A percentile compares a stretch with the other conserved stretches of the same genome.
phyloP scores from a whole-genome alignment of 805 yeast genomes.

The Metschnikowia lunata region DNA sequence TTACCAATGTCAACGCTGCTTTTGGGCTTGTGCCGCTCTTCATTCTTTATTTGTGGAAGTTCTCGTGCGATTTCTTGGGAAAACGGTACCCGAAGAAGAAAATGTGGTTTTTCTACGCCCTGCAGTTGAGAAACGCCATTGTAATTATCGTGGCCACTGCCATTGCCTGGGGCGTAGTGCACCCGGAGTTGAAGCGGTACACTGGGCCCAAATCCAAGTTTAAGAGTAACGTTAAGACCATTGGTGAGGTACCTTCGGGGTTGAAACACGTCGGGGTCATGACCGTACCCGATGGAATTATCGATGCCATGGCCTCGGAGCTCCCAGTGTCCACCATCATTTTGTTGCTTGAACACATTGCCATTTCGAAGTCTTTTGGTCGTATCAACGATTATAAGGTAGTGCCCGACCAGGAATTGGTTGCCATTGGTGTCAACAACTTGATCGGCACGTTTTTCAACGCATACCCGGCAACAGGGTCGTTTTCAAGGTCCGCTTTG shows the following conservation, averaged over 20 bases:
- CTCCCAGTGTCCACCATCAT: conserved; percentile 84
- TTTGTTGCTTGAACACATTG: conserved; percentile 83
- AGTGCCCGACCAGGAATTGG: conserved; percentile 87
- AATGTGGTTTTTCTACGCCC: conserved; percentile 60
- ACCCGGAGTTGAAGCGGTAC: conserved; percentile 35
- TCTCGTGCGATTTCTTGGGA: conserved; percentile 53
- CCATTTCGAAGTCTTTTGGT: conserved; percentile 91
- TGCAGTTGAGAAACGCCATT: conserved; percentile 76
- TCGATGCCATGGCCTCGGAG: conserved; percentile 62
- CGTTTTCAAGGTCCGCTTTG: conserved; percentile 90
- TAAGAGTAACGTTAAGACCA: conserved; percentile 49
- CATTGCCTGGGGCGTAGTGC: conserved; percentile 73
- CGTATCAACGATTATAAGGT: conserved; percentile 87
- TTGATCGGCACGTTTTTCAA: conserved; percentile 86
- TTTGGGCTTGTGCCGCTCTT: conserved; percentile 77
- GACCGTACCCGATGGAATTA: conserved; percentile 56
- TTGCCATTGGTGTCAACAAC: conserved; percentile 91
- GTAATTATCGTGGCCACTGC: conserved; percentile 78
- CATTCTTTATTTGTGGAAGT: conserved; percentile 71
- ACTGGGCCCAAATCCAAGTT: conserved; percentile 30
- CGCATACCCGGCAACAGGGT: conserved; percentile 95
- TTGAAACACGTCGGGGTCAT: conserved; percentile 71
- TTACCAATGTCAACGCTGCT: conserved; percentile 76
- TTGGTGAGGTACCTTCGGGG: conserved; percentile 82
- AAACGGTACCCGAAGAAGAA: conserved; percentile 58